A percentile compares a stretch with the other conserved stretches of the same genome.
These are phyloP conservation scores for Xylaria sp. DNA, from an alignment of 2,329 filamentous ascomycete genomes.

Conservation along the genomic window DNA sequence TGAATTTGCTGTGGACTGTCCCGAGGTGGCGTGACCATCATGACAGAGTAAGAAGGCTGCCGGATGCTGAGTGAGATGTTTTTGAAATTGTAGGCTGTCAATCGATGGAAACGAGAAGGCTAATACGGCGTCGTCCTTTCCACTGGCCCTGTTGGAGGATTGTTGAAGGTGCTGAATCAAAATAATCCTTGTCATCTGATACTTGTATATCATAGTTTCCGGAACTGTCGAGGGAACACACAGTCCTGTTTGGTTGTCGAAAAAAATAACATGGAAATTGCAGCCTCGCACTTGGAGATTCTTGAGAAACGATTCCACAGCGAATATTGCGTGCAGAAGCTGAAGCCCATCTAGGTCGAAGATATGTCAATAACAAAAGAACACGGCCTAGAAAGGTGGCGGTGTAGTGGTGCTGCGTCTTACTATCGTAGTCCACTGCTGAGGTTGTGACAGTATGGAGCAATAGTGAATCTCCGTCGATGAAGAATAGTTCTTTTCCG, in stretches of 20 bases:
- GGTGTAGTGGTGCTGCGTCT: slow-evolving; percentile 25
- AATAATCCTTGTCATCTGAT: slow-evolving; percentile 68
- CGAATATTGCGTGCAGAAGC: slow-evolving; percentile 75
- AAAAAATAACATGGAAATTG: slow-evolving; percentile 77
- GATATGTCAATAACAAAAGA: slow-evolving; percentile 7
- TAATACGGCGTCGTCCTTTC: slow-evolving; percentile 52
- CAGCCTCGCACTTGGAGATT: slow-evolving; percentile 71
- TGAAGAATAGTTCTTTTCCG: slow-evolving; percentile 75
- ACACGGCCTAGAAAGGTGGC: neutral
- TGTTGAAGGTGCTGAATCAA: slow-evolving; percentile 70
- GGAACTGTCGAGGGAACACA: slow-evolving; percentile 62
- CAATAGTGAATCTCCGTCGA: slow-evolving; percentile 79
- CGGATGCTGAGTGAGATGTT: slow-evolving; percentile 64
- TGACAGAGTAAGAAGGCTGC: slow-evolving; percentile 76
- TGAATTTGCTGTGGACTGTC: neutral
- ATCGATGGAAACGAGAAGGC: slow-evolving; percentile 56
- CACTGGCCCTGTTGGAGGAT: neutral
- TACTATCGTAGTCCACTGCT: slow-evolving; percentile 70
- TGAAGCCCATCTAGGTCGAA: slow-evolving; percentile 60
- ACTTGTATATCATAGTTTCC: slow-evolving; percentile 56
- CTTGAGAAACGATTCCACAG: slow-evolving; percentile 72
- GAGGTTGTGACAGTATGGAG: slow-evolving; percentile 70
- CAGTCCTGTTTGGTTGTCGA: slow-evolving; percentile 64
- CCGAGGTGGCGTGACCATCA: slow-evolving; percentile 59
- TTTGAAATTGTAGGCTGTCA: slow-evolving; percentile 59